Percentiles rank a stretch among this genome's conserved stretches.
Conservation (phyloP, 352 stramenopile species). For the Phytophthora chlamydospora region DNA sequence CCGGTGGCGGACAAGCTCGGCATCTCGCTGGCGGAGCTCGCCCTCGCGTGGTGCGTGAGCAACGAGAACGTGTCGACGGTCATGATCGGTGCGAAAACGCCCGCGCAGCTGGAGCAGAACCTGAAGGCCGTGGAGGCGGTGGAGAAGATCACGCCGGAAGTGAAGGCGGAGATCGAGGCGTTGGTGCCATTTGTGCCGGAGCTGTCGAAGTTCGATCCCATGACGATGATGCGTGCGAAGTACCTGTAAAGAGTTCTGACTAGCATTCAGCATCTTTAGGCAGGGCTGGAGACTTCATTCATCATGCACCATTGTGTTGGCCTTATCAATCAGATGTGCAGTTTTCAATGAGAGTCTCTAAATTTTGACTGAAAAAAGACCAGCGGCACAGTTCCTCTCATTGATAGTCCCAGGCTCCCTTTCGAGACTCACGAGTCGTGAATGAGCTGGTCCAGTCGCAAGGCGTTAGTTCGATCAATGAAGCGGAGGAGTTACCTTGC, state of each 20-base stretch:
- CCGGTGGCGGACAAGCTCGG: constrained; percentile 48
- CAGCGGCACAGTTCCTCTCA: too few relatives aligned
- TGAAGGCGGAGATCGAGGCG: constrained; percentile 58
- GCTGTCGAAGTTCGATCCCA: not conserved
- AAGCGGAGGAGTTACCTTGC: too few relatives aligned
- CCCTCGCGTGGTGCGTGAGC: constrained; percentile 51
- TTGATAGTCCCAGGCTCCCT: too few relatives aligned
- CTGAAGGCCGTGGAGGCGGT: constrained; percentile 45
- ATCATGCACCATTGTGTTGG: too few relatives aligned
- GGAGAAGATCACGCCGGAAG: constrained; percentile 52
- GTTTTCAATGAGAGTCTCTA: too few relatives aligned
- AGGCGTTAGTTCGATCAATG: too few relatives aligned
- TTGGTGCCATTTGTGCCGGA: constrained; percentile 26
- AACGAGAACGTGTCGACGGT: constrained; percentile 69
- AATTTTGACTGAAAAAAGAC: too few relatives aligned
- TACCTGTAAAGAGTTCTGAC: constrained; percentile 5
- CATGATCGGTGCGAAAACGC: constrained; percentile 58
- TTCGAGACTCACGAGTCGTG: too few relatives aligned
- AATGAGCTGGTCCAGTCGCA: too few relatives aligned
- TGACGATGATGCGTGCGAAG: not conserved
- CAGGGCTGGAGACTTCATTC: too few relatives aligned
- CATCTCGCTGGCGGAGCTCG: constrained; percentile 48
- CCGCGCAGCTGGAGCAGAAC: constrained; percentile 65
- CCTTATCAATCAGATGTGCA: too few relatives aligned
- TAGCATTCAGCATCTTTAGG: too few relatives aligned